Base-by-base conservation (phyloP, 192 early-diverging fungal species). In the Coemansia sp. region DNA sequence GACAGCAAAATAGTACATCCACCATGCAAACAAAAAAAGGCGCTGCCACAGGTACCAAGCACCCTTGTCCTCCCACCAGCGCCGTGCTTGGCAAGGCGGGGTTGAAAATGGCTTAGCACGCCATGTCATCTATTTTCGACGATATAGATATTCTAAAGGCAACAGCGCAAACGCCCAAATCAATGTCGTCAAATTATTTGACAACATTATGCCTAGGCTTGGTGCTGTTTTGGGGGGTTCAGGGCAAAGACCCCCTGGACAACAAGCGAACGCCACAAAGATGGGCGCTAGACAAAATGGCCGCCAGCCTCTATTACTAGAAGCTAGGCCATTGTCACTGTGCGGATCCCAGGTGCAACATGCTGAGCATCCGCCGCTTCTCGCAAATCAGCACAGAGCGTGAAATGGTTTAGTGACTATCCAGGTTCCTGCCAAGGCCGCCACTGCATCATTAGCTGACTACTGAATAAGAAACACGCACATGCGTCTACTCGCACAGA, bases 181-280 rank as follows among this genome's bases (percentile, higher is more conserved):
- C 46, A 50, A 50, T 50, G 46, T 50, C 46, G 15, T 50, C 41
- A 21, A 43, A 19, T 41, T 41, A 17, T 43, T 50, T 50, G 46
- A 50, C 46, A 50, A 24, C 46, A 50, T 24, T 27, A 50, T 50
- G 46, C 5, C 46, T 50, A 50, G 46, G 7, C 26, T 50, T 21
- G 12, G 46, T n/a, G 46, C 26, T 22, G 46, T 26, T 50, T 50
- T 22, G 46, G 46, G 46, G n/a, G 21, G 17, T 24, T 50, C 46
- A 50, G 46, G 46, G 46, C 46, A 26, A 29, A 14, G 12, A 24
- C 46, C 43, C 14, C 3, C 14, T 29, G 3, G 11, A 50, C 46
- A 50, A 50, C 46, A 50, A 26, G 22, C 14, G 22, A 29, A 26
- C 24, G 46, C 46, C 46, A 27, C 46, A 10, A 50, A 50, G 46